A percentile compares a stretch with the other conserved stretches of the same genome.
phyloP scores from a whole-genome alignment of 2,329 filamentous ascomycete genomes.

The Clonostachys sp. region DNA sequence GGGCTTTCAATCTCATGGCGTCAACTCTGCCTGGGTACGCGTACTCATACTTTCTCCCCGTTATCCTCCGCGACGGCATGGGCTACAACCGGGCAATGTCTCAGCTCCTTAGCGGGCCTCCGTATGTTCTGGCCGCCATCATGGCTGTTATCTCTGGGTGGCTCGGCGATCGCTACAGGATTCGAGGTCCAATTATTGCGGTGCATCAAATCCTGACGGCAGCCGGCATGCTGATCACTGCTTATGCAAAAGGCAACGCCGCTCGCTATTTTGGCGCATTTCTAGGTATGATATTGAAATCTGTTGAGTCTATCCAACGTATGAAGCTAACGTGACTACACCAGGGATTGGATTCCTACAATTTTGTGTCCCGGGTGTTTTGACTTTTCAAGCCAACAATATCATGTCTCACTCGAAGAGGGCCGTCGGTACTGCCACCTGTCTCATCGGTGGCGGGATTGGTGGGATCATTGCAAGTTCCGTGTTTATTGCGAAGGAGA shows the following conservation, averaged over 20 bases:
- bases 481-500: background rate
- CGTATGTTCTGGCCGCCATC: slow-evolving; percentile 13
- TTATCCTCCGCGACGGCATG: slow-evolving; percentile 11
- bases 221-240: too few relatives aligned
- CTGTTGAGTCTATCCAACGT: too few relatives aligned
- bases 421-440: background rate
- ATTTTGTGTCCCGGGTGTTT: background rate
- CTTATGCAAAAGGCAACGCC: too few relatives aligned
- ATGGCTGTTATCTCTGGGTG: slow-evolving; percentile 9
- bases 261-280: too few relatives aligned
- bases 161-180: slow-evolving; percentile 11
- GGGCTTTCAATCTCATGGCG: slow-evolving; percentile 8
- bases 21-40: slow-evolving; percentile 8
- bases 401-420: background rate
- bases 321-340: too few relatives aligned
- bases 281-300: too few relatives aligned
- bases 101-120: slow-evolving; percentile 13
- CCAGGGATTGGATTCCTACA: background rate
- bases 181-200: slow-evolving; percentile 10
- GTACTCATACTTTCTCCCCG: slow-evolving; percentile 11
- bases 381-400: background rate
- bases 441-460: background rate
- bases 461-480: background rate
- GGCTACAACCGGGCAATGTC: slow-evolving; percentile 8
- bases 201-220: too few relatives aligned